phyloP scores from a whole-genome alignment of 2,329 filamentous ascomycete genomes.

The Colletotrichum sp. region DNA sequence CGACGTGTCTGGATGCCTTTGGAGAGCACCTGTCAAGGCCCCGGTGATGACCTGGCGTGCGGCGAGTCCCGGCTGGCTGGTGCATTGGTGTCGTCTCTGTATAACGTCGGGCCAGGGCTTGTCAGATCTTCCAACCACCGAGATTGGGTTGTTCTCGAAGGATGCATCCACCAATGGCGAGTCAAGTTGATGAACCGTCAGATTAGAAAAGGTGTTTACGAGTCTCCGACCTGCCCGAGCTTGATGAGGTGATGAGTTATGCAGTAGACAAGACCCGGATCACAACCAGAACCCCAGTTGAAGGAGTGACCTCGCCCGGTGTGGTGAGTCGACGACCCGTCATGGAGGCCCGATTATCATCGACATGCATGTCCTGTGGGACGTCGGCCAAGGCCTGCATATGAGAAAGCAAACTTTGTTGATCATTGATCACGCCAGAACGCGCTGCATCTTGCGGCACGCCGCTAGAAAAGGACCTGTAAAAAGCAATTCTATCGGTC shows the following conservation, averaged over 20 bases:
- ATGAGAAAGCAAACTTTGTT: neutral
- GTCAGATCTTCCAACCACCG: neutral
- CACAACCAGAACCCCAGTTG: neutral
- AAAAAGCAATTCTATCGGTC: conserved; percentile 1
- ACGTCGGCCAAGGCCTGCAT: conserved; percentile 1
- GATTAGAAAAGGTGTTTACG: neutral
- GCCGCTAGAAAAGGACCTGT: neutral
- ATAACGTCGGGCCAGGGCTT: neutral
- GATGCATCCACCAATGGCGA: neutral
- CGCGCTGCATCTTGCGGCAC: neutral
- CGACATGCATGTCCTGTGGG: neutral
- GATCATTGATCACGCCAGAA: neutral
- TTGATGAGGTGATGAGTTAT: neutral
- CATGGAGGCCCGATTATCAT: neutral
- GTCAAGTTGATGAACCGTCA: neutral
- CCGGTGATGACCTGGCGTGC: neutral
- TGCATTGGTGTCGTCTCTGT: neutral
- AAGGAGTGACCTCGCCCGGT: neutral
- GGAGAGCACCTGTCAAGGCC: neutral
- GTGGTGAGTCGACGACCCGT: neutral
- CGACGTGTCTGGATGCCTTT: neutral
- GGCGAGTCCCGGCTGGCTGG: neutral
- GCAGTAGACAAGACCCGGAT: neutral
- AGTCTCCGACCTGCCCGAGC: neutral
- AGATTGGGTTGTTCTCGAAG: neutral